phyloP scores from a whole-genome alignment of 805 yeast genomes.

The Suhomyces kilbournensis region DNA sequence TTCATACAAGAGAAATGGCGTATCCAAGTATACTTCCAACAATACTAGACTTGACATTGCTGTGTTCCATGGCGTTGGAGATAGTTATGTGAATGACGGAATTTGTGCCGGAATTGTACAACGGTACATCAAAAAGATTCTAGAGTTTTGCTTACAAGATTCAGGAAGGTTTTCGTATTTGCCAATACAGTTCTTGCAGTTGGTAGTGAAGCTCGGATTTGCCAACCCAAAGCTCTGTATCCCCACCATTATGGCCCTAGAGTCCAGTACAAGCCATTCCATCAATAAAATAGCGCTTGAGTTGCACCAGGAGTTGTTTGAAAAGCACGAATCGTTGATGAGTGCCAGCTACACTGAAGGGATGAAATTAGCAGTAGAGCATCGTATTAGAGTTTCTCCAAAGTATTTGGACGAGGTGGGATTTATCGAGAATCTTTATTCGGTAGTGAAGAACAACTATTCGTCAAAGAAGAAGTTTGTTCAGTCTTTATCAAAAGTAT shows the following conservation, averaged over 20 bases:
- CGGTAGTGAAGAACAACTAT: conserved; percentile 37
- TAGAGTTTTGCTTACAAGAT: conserved; percentile 47
- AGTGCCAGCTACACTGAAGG: conserved; percentile 67
- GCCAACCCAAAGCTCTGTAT: conserved; percentile 72
- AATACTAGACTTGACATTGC: conserved; percentile 39
- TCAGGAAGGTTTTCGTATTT: conserved; percentile 46
- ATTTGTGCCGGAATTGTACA: conserved; percentile 73
- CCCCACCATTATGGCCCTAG: conserved; percentile 68
- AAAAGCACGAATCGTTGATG: conserved; percentile 68
- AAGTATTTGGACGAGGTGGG: conserved; percentile 24
- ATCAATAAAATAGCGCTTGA: conserved; percentile 49
- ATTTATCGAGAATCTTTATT: conserved; percentile 41
- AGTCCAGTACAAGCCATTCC: conserved; percentile 45
- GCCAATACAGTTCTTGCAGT: conserved; percentile 54
- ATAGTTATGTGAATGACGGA: conserved; percentile 57
- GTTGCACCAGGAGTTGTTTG: conserved; percentile 55
- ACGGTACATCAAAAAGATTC: conserved; percentile 49
- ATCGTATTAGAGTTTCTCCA: conserved; percentile 27
- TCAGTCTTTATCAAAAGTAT: conserved; percentile 19
- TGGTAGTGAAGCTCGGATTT: conserved; percentile 62
- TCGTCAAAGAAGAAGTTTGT: conserved; percentile 43
- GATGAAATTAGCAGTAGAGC: conserved; percentile 49
- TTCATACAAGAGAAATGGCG: conserved; percentile 39
- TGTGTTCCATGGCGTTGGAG: conserved; percentile 52
- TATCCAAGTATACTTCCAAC: conserved; percentile 34